A percentile compares a stretch with the other conserved stretches of the same genome.
Conservation (phyloP, 139 green algal genomes). For the Micractinium conductrix region DNA sequence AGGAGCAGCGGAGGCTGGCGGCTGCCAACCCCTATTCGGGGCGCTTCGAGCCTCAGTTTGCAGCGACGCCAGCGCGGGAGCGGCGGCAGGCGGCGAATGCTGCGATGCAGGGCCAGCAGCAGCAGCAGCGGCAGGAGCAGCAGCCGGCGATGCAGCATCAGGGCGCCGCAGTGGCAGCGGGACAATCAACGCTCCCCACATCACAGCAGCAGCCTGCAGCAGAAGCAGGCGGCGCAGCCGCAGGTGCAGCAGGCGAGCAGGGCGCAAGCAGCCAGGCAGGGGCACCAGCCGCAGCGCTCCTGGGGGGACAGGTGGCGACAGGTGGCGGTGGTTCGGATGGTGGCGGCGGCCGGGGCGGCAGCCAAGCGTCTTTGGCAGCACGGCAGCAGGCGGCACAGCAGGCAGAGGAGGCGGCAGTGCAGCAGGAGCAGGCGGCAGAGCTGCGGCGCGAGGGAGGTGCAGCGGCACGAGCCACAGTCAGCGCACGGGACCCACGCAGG, state of each 20-base stretch:
- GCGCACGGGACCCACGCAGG: too few relatives aligned
- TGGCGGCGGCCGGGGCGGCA: too few relatives aligned
- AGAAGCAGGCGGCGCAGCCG: too few relatives aligned
- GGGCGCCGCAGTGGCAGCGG: not conserved
- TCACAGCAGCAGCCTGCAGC: not conserved
- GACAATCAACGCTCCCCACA: not conserved
- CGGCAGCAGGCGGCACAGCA: not conserved
- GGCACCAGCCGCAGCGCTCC: too few relatives aligned
- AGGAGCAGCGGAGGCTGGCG: not conserved
- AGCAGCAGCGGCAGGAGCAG: not conserved
- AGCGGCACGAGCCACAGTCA: too few relatives aligned
- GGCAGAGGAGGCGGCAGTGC: too few relatives aligned
- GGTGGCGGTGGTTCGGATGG: too few relatives aligned
- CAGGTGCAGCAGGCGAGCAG: not conserved
- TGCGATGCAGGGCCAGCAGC: not conserved
- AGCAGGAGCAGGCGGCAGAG: too few relatives aligned
- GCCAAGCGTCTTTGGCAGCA: too few relatives aligned
- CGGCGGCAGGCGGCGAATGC: not conserved
- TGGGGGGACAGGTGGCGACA: too few relatives aligned
- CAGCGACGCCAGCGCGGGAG: not conserved
- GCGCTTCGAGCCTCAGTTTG: not conserved
- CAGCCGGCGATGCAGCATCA: not conserved
- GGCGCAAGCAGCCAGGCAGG: too few relatives aligned
- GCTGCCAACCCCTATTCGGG: not conserved
- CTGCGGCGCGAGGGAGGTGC: too few relatives aligned